phyloP scores from a whole-genome alignment of 306 rosid species.

The Cucurbita argyrosperma region DNA sequence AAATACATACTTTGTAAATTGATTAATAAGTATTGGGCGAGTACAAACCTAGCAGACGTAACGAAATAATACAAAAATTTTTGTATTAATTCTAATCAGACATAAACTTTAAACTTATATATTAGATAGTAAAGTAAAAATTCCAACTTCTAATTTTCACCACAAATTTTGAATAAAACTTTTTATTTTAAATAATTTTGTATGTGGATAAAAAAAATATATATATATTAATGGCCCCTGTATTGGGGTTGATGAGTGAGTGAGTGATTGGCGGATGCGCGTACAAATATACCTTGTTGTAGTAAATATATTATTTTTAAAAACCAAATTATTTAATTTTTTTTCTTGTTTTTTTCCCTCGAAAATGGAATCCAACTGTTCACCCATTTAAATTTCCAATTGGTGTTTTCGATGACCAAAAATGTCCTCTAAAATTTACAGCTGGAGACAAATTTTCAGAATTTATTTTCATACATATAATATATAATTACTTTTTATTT shows the following conservation, averaged over 20 bases:
- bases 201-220: no score
- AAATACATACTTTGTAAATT: no score
- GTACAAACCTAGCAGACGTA: no score
- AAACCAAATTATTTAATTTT: not conserved
- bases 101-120: no score
- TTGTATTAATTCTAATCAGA: no score
- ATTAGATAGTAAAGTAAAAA: no score
- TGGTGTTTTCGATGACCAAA: constrained; percentile 18
- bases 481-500: not conserved
- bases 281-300: not conserved
- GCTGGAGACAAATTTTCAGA: constrained; percentile 16
- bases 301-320: not conserved
- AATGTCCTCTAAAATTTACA: constrained; percentile 20
- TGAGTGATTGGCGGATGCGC: constrained; percentile 4
- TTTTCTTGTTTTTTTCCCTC: not conserved
- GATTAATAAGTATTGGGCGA: no score
- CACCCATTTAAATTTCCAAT: not conserved
- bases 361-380: not conserved
- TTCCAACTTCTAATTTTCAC: no score
- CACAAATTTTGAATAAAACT: no score
- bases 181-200: no score
- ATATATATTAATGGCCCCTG: not conserved
- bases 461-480: not conserved
- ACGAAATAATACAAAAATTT: no score
- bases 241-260: not conserved